phyloP scores from a whole-genome alignment of 768 basidiomycete genomes.

The Kondoa subrosea region DNA sequence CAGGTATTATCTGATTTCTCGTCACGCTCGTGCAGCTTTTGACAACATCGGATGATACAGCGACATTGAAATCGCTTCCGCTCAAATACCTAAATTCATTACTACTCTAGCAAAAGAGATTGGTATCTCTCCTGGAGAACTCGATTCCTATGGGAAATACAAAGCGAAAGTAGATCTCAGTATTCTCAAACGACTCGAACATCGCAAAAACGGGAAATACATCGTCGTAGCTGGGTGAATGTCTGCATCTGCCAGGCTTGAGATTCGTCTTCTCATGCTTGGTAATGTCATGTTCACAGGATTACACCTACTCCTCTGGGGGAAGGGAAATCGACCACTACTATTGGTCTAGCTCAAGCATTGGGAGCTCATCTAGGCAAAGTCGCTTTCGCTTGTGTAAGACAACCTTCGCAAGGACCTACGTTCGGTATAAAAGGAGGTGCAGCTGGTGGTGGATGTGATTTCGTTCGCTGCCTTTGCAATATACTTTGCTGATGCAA shows the following conservation, averaged over 20 bases:
- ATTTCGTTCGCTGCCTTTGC: background rate
- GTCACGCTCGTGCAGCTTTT: background rate
- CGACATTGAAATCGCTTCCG: constrained; percentile 90
- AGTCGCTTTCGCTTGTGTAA: constrained; percentile 85
- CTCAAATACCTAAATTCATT: constrained; percentile 81
- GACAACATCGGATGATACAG: constrained; percentile 25
- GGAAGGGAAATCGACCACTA: constrained; percentile 96
- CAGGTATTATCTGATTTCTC: too few relatives aligned
- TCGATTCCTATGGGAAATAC: constrained; percentile 87
- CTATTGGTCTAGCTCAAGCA: constrained; percentile 89
- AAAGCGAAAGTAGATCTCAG: constrained; percentile 93
- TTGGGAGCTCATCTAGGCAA: constrained; percentile 85
- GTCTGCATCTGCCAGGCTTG: background rate
- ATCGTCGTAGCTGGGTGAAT: constrained; percentile 75
- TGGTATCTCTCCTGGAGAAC: constrained; percentile 64
- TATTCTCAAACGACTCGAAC: constrained; percentile 63
- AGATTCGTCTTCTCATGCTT: background rate
- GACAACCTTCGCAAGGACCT: constrained; percentile 95
- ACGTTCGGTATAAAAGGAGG: constrained; percentile 99
- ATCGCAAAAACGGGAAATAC: constrained; percentile 75
- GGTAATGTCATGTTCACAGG: background rate
- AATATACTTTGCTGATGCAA: constrained; percentile 46
- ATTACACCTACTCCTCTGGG: constrained; percentile 94
- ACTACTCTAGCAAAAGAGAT: constrained; percentile 70
- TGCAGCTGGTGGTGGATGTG: constrained; percentile 81